Percentiles rank a stretch among this genome's conserved stretches.
Evolutionary conservation across 2,329 filamentous ascomycete genomes (phyloP).

Genomic region (Ascochyta lentis): DNA sequence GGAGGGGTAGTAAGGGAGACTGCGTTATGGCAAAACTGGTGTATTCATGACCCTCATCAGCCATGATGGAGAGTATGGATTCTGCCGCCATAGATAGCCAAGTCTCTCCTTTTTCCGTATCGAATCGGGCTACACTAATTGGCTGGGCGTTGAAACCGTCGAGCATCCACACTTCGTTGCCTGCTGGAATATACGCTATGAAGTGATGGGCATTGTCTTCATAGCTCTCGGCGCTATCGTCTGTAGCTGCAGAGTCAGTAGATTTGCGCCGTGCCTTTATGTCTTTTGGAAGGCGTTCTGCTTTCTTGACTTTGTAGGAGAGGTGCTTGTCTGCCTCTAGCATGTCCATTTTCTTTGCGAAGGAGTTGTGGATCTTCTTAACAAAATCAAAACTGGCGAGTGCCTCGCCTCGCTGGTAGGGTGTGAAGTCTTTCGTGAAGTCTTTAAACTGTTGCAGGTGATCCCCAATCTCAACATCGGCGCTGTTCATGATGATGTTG

Average conservation of each 20-base stretch:
- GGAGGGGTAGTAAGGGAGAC: slow-evolving; percentile 64
- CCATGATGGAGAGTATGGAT: slow-evolving; percentile 72
- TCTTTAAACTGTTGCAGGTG: slow-evolving; percentile 75
- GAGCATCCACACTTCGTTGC: slow-evolving; percentile 82
- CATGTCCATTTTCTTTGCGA: slow-evolving; percentile 67
- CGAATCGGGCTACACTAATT: slow-evolving; percentile 61
- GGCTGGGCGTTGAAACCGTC: slow-evolving; percentile 82
- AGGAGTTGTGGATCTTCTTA: slow-evolving; percentile 85
- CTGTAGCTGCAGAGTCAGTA: slow-evolving; percentile 32
- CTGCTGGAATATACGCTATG: slow-evolving; percentile 82
- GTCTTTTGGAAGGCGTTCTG: slow-evolving; percentile 17
- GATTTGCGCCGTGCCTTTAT: slow-evolving; percentile 47
- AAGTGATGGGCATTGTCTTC: slow-evolving; percentile 80
- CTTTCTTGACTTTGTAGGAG: slow-evolving; percentile 60
- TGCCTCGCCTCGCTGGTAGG: slow-evolving; percentile 76
- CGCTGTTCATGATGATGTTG: slow-evolving; percentile 89
- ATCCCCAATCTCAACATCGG: slow-evolving; percentile 69
- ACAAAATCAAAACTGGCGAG: slow-evolving; percentile 79
- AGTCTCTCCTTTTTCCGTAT: slow-evolving; percentile 47
- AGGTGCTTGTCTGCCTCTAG: slow-evolving; percentile 79
- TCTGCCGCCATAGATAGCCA: slow-evolving; percentile 73
- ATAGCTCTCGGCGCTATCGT: slow-evolving; percentile 55
- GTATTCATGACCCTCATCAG: slow-evolving; percentile 72
- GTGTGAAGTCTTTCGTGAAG: slow-evolving; percentile 71
- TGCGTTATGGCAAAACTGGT: slow-evolving; percentile 77